phyloP scores from a whole-genome alignment of 495 filamentous ascomycete species.

The Penicillium coffeae region DNA sequence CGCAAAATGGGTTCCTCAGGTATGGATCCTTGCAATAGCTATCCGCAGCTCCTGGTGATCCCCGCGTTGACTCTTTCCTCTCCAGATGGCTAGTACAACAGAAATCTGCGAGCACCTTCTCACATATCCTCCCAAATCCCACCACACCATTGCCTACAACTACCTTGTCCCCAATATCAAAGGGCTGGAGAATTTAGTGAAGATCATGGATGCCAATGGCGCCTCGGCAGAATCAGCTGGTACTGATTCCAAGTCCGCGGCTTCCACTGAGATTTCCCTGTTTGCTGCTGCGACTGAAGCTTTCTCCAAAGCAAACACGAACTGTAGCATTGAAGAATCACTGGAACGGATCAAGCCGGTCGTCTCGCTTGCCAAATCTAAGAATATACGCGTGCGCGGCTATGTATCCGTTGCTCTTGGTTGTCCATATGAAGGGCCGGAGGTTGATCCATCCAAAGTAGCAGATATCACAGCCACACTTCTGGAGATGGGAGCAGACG shows the following conservation, averaged over 20 bases:
- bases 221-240: conserved; percentile 40
- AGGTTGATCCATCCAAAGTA: conserved; percentile 72
- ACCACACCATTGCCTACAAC: conserved; percentile 74
- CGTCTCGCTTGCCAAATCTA: conserved; percentile 65
- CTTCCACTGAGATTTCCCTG: conserved; percentile 73
- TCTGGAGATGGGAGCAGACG: conserved; percentile 93
- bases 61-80: not conserved
- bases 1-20: conserved; percentile 98
- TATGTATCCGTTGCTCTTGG: conserved; percentile 95
- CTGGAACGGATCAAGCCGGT: conserved; percentile 73
- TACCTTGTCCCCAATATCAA: conserved; percentile 89
- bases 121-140: conserved; percentile 51
- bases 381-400: conserved; percentile 73
- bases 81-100: conserved; percentile 85
- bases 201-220: conserved; percentile 39
- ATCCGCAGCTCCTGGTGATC: not conserved
- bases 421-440: conserved; percentile 89
- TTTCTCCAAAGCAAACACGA: conserved; percentile 89
- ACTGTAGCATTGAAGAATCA: conserved; percentile 80
- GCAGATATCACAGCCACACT: conserved; percentile 77
- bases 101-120: conserved; percentile 77
- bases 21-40: conserved; percentile 30
- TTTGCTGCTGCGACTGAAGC: conserved; percentile 90
- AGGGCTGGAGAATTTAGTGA: conserved; percentile 61
- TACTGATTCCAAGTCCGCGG: conserved; percentile 25